Base-by-base conservation (phyloP, 257 asterid genomes). In the Solanum neorickii region DNA sequence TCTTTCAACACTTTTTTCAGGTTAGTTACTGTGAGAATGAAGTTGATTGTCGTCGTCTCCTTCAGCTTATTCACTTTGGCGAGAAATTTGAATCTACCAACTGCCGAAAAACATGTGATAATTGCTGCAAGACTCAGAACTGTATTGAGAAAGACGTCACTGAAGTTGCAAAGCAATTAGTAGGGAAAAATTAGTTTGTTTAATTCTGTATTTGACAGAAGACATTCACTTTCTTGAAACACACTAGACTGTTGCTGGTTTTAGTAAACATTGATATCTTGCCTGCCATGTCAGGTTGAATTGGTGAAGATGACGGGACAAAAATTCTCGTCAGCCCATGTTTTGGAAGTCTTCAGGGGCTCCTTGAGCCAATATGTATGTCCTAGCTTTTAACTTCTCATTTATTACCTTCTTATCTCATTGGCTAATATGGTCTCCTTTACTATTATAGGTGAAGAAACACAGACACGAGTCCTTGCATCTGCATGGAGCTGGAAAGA, bases 401-500 rank as follows among this genome's bases (percentile, higher is more conserved):
- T 86, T 86, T 72, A 46, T 59, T 44, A 42, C 80, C 20, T 21
- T 39, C 86, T 86, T 85, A 56, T 87, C 75, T 85, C 87, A 75
- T 66, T 77, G 39, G 86, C 88, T 88, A 76, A 82, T 88, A 75
- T 87, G 89, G 82, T 86, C 91, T 76, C 85, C 56, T 46, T 74
- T 78, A 44, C 84, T 86, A 44, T 87, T 89, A 88, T 75, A 97
- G 99, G 99, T 96, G 88, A 97, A 95, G 95, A 97, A 96, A 93
- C 98, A 97, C 73, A 86, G 94, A 88, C 99, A 97, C 75, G 98
- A 96, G 66, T 88, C 65, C 46, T 86, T 96, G 94, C 92, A 92
- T 87, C 90, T 97, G 94, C 99, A 97, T 89, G 99, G 99, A 90
- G 95, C 98, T 89, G 99, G 99, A 89, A 97, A 97, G 89, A 94